These are phyloP conservation scores for Carex arenaria DNA, from an alignment of 202 grass and related monocot species.

Conservation along the genomic window DNA sequence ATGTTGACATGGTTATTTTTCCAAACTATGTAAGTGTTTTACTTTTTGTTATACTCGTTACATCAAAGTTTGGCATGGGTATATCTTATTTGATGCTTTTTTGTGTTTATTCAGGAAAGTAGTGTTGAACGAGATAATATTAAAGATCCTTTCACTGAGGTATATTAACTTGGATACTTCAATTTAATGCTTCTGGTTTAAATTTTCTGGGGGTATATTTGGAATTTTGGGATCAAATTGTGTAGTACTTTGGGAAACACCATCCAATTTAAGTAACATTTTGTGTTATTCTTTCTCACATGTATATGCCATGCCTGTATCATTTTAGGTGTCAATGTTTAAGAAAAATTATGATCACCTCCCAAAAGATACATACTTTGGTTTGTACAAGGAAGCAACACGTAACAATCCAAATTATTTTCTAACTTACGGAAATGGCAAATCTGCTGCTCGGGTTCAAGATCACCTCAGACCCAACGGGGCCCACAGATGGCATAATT, in stretches of 20 bases:
- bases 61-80: slow-evolving; percentile 20
- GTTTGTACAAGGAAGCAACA: slow-evolving; percentile 97
- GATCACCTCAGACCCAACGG: slow-evolving; percentile 92
- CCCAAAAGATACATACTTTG: slow-evolving; percentile 98
- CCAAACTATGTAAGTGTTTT: slow-evolving; percentile 86
- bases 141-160: slow-evolving; percentile 98
- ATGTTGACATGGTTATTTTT: slow-evolving; percentile 99
- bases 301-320: slow-evolving; percentile 2
- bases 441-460: slow-evolving; percentile 91
- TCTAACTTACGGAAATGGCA: slow-evolving; percentile 94
- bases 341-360: slow-evolving; percentile 99
- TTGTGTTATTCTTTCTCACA: slow-evolving; percentile 1
- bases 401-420: slow-evolving; percentile 98
- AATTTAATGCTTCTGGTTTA: not conserved
- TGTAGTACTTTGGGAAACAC: not conserved
- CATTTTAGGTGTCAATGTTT: slow-evolving; percentile 89
- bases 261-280: not conserved
- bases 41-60: slow-evolving; percentile 14
- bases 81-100: slow-evolving; percentile 22
- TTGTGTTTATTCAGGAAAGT: slow-evolving; percentile 60
- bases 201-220: not conserved
- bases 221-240: not conserved
- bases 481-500: slow-evolving; percentile 99
- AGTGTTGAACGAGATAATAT: slow-evolving; percentile 91
- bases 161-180: slow-evolving; percentile 24